Evolutionary conservation across 164 flowering plant species (phyloP), one percentile per base, ranked within the genome.

Genomic region (Santalum album): DNA sequence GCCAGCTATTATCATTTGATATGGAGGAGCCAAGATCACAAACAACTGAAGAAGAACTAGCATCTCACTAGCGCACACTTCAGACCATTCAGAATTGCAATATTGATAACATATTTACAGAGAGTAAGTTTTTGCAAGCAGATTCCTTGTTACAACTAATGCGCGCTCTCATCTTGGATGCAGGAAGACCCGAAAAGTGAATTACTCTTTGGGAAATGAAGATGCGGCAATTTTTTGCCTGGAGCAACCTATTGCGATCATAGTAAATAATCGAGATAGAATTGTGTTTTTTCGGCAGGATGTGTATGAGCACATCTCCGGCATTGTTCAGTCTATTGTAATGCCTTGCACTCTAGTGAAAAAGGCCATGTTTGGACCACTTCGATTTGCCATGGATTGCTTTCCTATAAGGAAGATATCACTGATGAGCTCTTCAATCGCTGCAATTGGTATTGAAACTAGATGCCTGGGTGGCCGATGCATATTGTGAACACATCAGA

Each of bases 391-490:
- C 74, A 73, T 45, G 53, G 74, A 36, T 48, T 73, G 51, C 74
- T 69, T 42, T 74, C 77, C 12, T 69, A 69, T 49, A 69, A 69
- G 46, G 74, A 69, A 40, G 64, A 60, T 43, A 61, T 69, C 46
- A 67, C 72, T 54, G 77, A 73, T 46, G 77, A 73, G 27, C 71
- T 73, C 46, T 45, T 73, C 29, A 60, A 68, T 73, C 77, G 32
- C 61, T 73, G 42, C 74, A 69, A 19, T 53, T 73, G 26, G 60
- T 73, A 11, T 32, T 64, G 56, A 69, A 73, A 62, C 77, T 73
- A n/a, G 71, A 73, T 61, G 77, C 72, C 39, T 59, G 77, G 51
- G 74, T 73, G 16, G 74, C 77, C 21, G 74, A 73, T 67, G 72
- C 77, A 9, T 73, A 73, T 54, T 73, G 77, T 50, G 77, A 73